Base-by-base conservation (phyloP, 805 yeast genomes). In the Jamesozyma piceae region DNA sequence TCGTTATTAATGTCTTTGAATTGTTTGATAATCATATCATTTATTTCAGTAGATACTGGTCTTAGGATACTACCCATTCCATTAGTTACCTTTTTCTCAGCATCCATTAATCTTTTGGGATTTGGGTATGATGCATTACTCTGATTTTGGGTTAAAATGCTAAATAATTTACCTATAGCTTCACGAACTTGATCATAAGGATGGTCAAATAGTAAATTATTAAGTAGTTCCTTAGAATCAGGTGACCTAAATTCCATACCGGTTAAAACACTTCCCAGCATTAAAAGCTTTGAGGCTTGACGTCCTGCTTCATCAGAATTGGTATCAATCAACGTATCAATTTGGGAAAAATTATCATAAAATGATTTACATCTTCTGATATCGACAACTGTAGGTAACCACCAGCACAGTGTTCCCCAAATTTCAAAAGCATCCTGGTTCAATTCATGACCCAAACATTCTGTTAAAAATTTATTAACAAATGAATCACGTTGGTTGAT, bases 381-480 rank as follows among this genome's bases (percentile, higher is more conserved):
- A 58, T 85, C 94, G 34, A 77, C 67, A 50, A 75, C 79, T 0
- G 77, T 61, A 0, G 87, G 82, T 1, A 78, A 54, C 83, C 87
- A 82, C 82, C 86, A 80, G 4, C 81, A 68, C 41, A 86, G 75
- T 0, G 87, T 73, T 29, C 71, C 69, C 97, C 97, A 92, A 37
- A 84, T 77, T 19, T 72, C 74, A 33, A 72, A 63, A 2, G 80
- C 81, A 29, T 89, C 94, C 3, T 87, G 94, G 1, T 85, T 74
- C 42, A 90, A 62, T 38, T 80, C 85, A 31, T 71, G 63, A 4
- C 68, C 64, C 30, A 86, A 68, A 4, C 79, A 69, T 0, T 56
- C 50, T 0, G 54, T 51, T 36, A 84, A 58, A 45, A 75, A 76
- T 1, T 45, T 50, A 0, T 68, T 53, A 20, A 81, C 54, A 42